These are phyloP conservation scores for Calophaca sinica DNA, from an alignment of 306 rosid genomes.

Conservation along the genomic window DNA sequence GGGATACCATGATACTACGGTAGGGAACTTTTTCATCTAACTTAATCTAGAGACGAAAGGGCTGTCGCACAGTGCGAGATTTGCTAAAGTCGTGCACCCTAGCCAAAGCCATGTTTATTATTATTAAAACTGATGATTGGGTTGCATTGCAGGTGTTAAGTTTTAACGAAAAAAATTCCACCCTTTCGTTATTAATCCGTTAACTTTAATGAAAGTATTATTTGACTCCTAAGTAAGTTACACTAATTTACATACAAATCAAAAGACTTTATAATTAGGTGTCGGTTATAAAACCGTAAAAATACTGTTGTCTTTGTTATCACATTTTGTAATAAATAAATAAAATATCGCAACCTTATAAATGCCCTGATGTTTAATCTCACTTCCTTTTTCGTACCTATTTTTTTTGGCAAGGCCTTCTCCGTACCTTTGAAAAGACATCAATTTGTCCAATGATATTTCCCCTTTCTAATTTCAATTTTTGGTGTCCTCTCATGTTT, in stretches of 20 bases:
- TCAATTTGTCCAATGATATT: constrained; percentile 6
- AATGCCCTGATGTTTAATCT: not conserved
- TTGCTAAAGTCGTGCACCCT: too few relatives aligned
- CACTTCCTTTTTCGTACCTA: not conserved
- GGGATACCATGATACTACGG: too few relatives aligned
- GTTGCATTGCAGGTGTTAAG: not conserved
- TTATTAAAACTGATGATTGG: too few relatives aligned
- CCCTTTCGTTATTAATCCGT: constrained; percentile 21
- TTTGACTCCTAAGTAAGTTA: constrained; percentile 18
- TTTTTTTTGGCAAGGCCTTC: not conserved
- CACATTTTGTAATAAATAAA: not conserved
- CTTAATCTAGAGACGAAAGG: too few relatives aligned
- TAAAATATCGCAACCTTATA: not conserved
- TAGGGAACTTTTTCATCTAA: too few relatives aligned
- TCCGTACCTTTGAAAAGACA: not conserved
- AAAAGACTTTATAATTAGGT: constrained; percentile 39
- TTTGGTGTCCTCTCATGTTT: constrained; percentile 12
- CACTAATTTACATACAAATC: not conserved
- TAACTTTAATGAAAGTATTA: constrained; percentile 39
- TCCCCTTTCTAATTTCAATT: not conserved
- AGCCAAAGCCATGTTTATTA: not conserved
- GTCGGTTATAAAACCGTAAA: not conserved
- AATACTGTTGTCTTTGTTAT: not conserved
- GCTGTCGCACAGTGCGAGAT: too few relatives aligned
- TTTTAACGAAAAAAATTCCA: constrained; percentile 19